Base-by-base conservation (phyloP, 2,329 filamentous ascomycete species). In the Exophiala lecanii-corni region DNA sequence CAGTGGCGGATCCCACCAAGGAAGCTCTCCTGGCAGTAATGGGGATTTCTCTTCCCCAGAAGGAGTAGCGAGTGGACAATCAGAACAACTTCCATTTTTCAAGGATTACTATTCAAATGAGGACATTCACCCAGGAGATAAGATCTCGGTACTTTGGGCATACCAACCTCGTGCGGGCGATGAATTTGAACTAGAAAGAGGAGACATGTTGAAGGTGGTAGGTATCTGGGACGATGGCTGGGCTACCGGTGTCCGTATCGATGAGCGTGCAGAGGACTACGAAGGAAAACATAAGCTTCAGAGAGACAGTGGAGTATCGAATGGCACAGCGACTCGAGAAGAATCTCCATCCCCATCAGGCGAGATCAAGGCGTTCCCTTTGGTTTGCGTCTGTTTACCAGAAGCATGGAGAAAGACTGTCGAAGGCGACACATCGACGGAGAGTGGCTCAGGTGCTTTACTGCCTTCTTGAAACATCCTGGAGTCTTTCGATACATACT, bases 151-250 rank as follows among this genome's bases (percentile, higher is more conserved):
- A 2, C 76, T 98, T 10, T 98, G 92, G 92, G 91, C 92, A 2
- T 98, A 98, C 64, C 88, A 95, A 57, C 91, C 92, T 23, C 85
- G 92, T 23, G 92, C 92, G 3, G 80, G 82, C 20, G 92, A 98
- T 59, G 92, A 98, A 61, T 97, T 97, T 60, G 75, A 87, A 28
- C 73, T 98, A 26, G 92, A 97, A 58, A 81, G 92, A 45, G 92
- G 92, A 41, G 92, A 98, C 61, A 96, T 98, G 89, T 76, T 98
- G 59, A 97, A 96, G 69, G 83, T 98, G 10, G 84, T 97, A 21
- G 92, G 92, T 50, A 98, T 98, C 55, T 98, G 92, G 92, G 92
- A 98, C 59, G 92, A 98, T 62, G 92, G 92, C 35, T 98, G 92
- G 92, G 92, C 92, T 9, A 98, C 92, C 1, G 92, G 92, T 57